Evolutionary conservation across 306 rosid genomes (phyloP).

Genomic region (Inga leiocalycina): DNA sequence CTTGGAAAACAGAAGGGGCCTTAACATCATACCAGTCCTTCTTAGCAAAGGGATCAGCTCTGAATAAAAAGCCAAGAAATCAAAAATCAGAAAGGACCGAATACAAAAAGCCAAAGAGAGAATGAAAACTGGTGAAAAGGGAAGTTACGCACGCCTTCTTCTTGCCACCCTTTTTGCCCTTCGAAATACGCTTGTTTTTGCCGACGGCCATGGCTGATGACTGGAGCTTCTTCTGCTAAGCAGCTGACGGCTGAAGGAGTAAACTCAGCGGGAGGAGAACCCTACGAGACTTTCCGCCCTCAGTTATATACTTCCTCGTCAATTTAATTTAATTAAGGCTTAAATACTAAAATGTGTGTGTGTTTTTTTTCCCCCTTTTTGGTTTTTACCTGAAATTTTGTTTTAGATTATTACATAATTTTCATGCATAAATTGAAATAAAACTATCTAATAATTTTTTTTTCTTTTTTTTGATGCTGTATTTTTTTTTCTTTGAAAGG

Average conservation of each 20-base stretch:
- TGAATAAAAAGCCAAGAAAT: slow-evolving; percentile 17
- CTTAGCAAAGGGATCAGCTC: slow-evolving; percentile 93
- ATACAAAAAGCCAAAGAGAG: too few relatives aligned
- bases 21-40: slow-evolving; percentile 98
- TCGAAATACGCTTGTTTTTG: slow-evolving; percentile 92
- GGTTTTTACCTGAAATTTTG: too few relatives aligned
- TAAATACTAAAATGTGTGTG: too few relatives aligned
- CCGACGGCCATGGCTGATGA: slow-evolving; percentile 79
- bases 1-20: slow-evolving; percentile 75
- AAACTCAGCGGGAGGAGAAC: slow-evolving; percentile 24
- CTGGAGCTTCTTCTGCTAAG: not conserved
- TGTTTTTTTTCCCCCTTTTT: too few relatives aligned
- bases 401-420: too few relatives aligned
- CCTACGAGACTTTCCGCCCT: slow-evolving; percentile 7
- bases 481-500: too few relatives aligned
- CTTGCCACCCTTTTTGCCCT: slow-evolving; percentile 98
- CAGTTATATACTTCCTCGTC: not conserved
- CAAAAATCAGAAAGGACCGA: not conserved
- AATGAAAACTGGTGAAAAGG: not conserved
- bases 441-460: too few relatives aligned
- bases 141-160: slow-evolving; percentile 80
- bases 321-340: not conserved
- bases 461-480: too few relatives aligned
- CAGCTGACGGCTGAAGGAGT: slow-evolving; percentile 28
- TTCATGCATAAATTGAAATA: too few relatives aligned